A percentile compares a stretch with the other conserved stretches of the same genome.
These are phyloP conservation scores for Pelargonium nanum DNA, from an alignment of 345 rosid genomes.

Conservation along the genomic window DNA sequence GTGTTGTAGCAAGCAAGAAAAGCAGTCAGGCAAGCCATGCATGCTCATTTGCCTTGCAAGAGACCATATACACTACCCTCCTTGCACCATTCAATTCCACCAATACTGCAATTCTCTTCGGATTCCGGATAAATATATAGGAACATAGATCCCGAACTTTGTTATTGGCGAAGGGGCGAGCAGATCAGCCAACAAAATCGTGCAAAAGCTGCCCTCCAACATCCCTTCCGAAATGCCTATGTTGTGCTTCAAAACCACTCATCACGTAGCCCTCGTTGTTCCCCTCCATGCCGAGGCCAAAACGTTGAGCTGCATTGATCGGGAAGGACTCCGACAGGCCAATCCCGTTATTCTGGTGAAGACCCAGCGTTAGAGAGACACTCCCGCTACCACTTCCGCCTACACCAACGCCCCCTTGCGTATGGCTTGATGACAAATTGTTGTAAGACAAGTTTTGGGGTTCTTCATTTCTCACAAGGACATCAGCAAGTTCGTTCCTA, in stretches of 20 bases:
- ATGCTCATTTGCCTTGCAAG: slow-evolving; percentile 13
- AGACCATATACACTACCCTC: slow-evolving; percentile 10
- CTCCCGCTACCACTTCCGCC: slow-evolving; percentile 36
- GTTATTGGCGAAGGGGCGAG: no score
- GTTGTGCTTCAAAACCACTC: slow-evolving; percentile 49
- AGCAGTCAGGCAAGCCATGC: no score
- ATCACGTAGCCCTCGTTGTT: slow-evolving; percentile 40
- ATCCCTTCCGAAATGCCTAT: slow-evolving; percentile 55
- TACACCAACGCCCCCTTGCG: slow-evolving; percentile 28
- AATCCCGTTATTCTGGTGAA: slow-evolving; percentile 61
- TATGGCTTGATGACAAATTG: slow-evolving; percentile 31
- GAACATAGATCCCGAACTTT: no score
- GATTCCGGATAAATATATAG: no score
- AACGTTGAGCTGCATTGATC: slow-evolving; percentile 52
- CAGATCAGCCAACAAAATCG: slow-evolving; percentile 87
- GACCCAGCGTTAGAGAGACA: slow-evolving; percentile 76
- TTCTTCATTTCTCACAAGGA: slow-evolving; percentile 21
- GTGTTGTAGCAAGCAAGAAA: slow-evolving; percentile 5
- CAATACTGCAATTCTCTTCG: background rate
- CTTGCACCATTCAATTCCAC: background rate
- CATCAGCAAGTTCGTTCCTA: slow-evolving; percentile 30
- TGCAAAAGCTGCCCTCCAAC: slow-evolving; percentile 85
- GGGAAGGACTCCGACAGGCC: slow-evolving; percentile 55
- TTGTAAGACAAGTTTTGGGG: slow-evolving; percentile 21
- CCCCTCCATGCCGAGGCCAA: slow-evolving; percentile 50